Base-by-base conservation (phyloP, 1,139 yeast genomes). In the Hemisphaericaspora subhashii region DNA sequence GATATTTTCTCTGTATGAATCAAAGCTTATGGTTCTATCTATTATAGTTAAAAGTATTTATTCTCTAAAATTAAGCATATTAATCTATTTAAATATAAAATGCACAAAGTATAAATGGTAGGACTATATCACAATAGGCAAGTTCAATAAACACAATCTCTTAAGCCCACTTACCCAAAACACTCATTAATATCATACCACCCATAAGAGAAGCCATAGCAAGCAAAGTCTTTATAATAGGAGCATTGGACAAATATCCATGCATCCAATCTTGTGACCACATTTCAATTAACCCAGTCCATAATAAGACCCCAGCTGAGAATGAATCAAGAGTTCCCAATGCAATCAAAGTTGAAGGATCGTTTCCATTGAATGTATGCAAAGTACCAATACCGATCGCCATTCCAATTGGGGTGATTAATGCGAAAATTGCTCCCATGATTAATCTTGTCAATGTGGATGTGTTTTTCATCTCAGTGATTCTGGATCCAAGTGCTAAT, bases 111-210 rank as follows among this genome's bases (percentile, higher is more conserved):
- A n/a, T n/a, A n/a, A n/a, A n/a, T n/a, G n/a, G n/a, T n/a, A n/a
- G n/a, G n/a, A n/a, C n/a, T n/a, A n/a, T n/a, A n/a, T n/a, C n/a
- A n/a, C n/a, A n/a, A n/a, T n/a, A n/a, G n/a, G n/a, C n/a, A n/a
- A n/a, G n/a, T n/a, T n/a, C n/a, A n/a, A n/a, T 15, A 25, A 13
- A 18, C 33, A 18, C 5, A 10, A n/a, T n/a, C 5, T 12, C 13
- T 30, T 27, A 34, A 16, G 60, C 71, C 74, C 74, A 68, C 39
- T 64, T 66, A 15, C 73, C 73, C 16, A 68, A 50, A 7, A 67
- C 45, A 46, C 71, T 64, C 73, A 68, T 68, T 31, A 68, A 50
- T 15, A 61, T 44, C 47, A 66, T 46, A 1, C 72, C 75, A 2
- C 55, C 52, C 9, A 64, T 37, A 2, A 66, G 47, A 1, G 62